Evolutionary conservation across 2,329 filamentous ascomycete species (phyloP).

Genomic region (Botrytis medusae): DNA sequence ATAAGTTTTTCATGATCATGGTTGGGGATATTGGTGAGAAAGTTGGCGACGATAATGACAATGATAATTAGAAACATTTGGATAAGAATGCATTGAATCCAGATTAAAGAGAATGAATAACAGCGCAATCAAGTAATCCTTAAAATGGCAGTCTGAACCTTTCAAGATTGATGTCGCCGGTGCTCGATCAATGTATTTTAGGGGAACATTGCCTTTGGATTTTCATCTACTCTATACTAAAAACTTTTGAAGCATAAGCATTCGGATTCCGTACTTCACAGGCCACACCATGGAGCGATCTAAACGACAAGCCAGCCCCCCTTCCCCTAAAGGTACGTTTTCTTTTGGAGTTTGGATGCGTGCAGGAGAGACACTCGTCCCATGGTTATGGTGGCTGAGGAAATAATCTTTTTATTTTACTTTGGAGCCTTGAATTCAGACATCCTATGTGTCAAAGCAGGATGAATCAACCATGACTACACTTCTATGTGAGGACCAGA

Average conservation of each 20-base stretch:
- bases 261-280: not conserved
- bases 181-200: no score
- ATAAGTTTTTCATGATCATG: not conserved
- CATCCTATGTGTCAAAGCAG: not conserved
- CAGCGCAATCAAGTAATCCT: no score
- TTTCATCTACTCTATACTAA: not conserved
- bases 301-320: not conserved
- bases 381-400: not conserved
- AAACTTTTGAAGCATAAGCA: not conserved
- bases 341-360: not conserved
- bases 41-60: not conserved
- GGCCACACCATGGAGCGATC: not conserved
- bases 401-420: no score
- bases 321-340: not conserved
- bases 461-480: not conserved
- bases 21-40: not conserved
- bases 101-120: not conserved
- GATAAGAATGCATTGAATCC: fast-evolving
- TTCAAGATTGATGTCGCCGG: no score
- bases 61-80: not conserved
- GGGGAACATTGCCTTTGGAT: not conserved
- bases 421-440: not conserved
- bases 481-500: no score
- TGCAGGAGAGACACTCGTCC: not conserved
- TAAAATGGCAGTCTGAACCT: no score